Conservation (phyloP, 805 yeast genomes). For the Lachancea kluyveri region DNA sequence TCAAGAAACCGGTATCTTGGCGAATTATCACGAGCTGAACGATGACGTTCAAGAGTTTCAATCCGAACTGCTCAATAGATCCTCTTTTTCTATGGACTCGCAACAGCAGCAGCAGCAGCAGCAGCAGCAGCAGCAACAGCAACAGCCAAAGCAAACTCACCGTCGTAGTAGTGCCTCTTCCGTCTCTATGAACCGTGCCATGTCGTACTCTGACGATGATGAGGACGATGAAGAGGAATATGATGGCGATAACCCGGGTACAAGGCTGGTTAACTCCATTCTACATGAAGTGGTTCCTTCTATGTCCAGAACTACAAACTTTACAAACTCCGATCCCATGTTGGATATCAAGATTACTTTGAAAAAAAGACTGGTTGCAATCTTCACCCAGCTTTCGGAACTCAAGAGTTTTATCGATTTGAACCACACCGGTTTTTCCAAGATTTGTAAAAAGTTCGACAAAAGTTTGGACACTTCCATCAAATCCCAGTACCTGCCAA, state of each 20-base stretch:
- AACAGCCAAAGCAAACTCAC: slow-evolving; percentile 1
- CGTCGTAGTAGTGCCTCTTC: slow-evolving; percentile 6
- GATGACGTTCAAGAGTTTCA: slow-evolving; percentile 63
- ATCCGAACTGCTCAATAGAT: slow-evolving; percentile 15
- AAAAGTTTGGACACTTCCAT: slow-evolving; percentile 63
- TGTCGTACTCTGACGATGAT: slow-evolving; percentile 12
- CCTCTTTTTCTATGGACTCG: slow-evolving; percentile 5
- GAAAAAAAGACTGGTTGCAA: slow-evolving; percentile 56
- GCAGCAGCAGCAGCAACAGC: slow-evolving; percentile 21
- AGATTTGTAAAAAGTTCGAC: slow-evolving; percentile 88
- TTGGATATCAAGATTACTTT: slow-evolving; percentile 45
- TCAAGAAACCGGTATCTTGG: slow-evolving; percentile 45
- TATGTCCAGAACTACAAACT: slow-evolving; percentile 6
- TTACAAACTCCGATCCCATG: slow-evolving; percentile 10
- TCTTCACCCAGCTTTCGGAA: slow-evolving; percentile 74
- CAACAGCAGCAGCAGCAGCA: slow-evolving; percentile 21
- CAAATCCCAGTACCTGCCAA: slow-evolving; percentile 50
- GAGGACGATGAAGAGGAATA: slow-evolving; percentile 4
- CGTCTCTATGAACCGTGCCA: slow-evolving; percentile 2
- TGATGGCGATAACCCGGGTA: neutral
- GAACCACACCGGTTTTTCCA: slow-evolving; percentile 82
- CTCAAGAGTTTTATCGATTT: slow-evolving; percentile 76
- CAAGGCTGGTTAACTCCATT: slow-evolving; percentile 3
- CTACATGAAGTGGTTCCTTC: slow-evolving; percentile 6
- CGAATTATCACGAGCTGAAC: slow-evolving; percentile 45